Evolutionary conservation across 495 filamentous ascomycete genomes (phyloP).

Genomic region (Trichocladium uniseriatum): DNA sequence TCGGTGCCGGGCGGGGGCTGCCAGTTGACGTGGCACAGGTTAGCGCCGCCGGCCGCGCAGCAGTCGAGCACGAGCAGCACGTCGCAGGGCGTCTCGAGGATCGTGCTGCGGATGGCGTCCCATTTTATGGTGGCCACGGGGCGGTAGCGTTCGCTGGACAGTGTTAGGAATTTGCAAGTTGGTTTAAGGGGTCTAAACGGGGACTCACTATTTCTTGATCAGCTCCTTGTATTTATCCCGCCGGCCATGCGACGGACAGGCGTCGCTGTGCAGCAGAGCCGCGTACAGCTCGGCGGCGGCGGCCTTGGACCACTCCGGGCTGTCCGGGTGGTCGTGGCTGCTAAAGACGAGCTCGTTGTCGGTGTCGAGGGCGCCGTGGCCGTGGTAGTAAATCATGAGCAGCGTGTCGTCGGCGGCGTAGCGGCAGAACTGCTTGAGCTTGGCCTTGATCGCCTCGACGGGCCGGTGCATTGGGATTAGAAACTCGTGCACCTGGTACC

Average conservation of each 20-base stretch:
- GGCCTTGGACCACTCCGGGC: constrained; percentile 21
- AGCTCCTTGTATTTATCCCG: constrained; percentile 12
- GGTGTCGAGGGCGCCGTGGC: constrained; percentile 26
- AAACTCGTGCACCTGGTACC: constrained; percentile 23
- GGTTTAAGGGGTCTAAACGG: background rate
- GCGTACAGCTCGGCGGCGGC: constrained; percentile 28
- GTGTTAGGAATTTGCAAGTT: background rate
- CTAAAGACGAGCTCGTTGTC: constrained; percentile 29
- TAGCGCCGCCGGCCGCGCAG: constrained; percentile 28
- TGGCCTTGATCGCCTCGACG: constrained; percentile 5
- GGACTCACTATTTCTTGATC: constrained; percentile 29
- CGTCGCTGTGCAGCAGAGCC: constrained; percentile 16
- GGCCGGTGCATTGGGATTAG: constrained; percentile 23
- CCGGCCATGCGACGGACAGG: constrained; percentile 9
- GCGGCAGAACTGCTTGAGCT: constrained; percentile 18
- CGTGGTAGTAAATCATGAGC: constrained; percentile 28
- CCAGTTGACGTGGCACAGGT: constrained; percentile 19
- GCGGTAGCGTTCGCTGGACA: constrained; percentile 25
- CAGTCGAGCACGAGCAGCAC: constrained; percentile 29
- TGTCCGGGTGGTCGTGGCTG: constrained; percentile 28
- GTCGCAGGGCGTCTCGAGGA: constrained; percentile 23
- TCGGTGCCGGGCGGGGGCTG: constrained; percentile 13
- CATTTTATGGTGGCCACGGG: constrained; percentile 24
- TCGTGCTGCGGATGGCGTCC: constrained; percentile 17
- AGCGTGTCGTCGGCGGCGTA: constrained; percentile 22